Percentiles rank a stretch among this genome's conserved stretches.
phyloP scores from a whole-genome alignment of 345 rosid species.

The Erucastrum elatum region DNA sequence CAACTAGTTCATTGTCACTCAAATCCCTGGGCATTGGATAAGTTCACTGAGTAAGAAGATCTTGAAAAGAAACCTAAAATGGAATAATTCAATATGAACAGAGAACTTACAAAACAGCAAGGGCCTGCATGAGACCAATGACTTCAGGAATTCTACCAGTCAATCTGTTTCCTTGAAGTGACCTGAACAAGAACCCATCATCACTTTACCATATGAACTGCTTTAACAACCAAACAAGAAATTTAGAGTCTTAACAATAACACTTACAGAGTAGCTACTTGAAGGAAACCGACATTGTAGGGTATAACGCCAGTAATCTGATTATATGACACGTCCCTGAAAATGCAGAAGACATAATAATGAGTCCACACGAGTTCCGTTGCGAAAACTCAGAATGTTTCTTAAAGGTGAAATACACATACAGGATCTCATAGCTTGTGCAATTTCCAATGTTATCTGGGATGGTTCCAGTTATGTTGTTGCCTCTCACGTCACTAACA shows the following conservation, averaged over 20 bases:
- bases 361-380: not conserved
- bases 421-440: constrained; percentile 94
- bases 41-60: not conserved
- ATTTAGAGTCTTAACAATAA: too few species aligned
- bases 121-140: constrained; percentile 94
- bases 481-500: constrained; percentile 88
- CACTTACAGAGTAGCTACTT: constrained; percentile 93
- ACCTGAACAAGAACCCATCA: constrained; percentile 45
- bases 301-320: constrained; percentile 83
- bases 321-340: constrained; percentile 86
- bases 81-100: not conserved
- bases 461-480: constrained; percentile 73
- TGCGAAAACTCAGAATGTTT: not conserved
- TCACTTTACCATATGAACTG: not conserved
- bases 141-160: constrained; percentile 86
- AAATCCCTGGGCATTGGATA: constrained; percentile 54
- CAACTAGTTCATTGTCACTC: constrained; percentile 83
- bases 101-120: constrained; percentile 79
- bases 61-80: not conserved
- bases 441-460: constrained; percentile 93
- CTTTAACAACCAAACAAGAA: not conserved
- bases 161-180: constrained; percentile 83
- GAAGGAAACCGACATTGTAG: constrained; percentile 87
- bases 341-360: not conserved
- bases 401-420: constrained; percentile 32